Evolutionary conservation across 2,329 filamentous ascomycete genomes (phyloP).

Genomic region (Diaporthe velutina): DNA sequence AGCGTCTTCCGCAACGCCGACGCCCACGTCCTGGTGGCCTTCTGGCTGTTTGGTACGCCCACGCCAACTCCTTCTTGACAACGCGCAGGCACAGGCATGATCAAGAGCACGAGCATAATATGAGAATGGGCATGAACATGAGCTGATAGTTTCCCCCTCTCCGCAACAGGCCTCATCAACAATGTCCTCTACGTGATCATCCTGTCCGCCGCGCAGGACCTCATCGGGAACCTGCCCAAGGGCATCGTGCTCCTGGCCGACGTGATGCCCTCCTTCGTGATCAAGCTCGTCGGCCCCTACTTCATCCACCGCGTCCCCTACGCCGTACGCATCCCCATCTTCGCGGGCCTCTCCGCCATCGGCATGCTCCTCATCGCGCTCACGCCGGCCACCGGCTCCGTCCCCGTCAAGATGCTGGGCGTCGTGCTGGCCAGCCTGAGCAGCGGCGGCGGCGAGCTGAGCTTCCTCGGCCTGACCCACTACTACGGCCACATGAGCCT

Average conservation of each 20-base stretch:
- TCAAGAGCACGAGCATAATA: neutral
- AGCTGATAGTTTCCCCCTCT: neutral
- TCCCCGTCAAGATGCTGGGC: constrained; percentile 82
- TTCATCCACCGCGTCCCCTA: constrained; percentile 93
- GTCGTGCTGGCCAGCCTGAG: constrained; percentile 88
- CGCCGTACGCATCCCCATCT: constrained; percentile 77
- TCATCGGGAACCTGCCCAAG: constrained; percentile 92
- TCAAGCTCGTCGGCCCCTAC: constrained; percentile 91
- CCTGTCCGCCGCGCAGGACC: constrained; percentile 92
- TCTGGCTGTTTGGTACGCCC: constrained; percentile 90
- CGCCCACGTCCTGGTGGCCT: constrained; percentile 80
- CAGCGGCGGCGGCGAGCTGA: constrained; percentile 89
- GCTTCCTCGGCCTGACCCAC: constrained; percentile 91
- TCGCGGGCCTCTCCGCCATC: constrained; percentile 80
- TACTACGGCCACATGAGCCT: constrained; percentile 91
- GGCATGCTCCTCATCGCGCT: constrained; percentile 93
- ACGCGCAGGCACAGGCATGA: neutral
- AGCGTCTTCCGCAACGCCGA: constrained; percentile 76
- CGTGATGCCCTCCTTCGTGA: constrained; percentile 88
- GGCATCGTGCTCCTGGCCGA: constrained; percentile 93
- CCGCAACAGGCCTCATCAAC: constrained; percentile 82
- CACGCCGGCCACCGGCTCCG: constrained; percentile 75
- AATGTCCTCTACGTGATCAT: constrained; percentile 99
- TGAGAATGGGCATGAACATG: neutral
- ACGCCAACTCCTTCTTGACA: neutral